These are phyloP conservation scores for Symbiodinium natans DNA, from an alignment of 73 alveolate genomes.

Conservation along the genomic window DNA sequence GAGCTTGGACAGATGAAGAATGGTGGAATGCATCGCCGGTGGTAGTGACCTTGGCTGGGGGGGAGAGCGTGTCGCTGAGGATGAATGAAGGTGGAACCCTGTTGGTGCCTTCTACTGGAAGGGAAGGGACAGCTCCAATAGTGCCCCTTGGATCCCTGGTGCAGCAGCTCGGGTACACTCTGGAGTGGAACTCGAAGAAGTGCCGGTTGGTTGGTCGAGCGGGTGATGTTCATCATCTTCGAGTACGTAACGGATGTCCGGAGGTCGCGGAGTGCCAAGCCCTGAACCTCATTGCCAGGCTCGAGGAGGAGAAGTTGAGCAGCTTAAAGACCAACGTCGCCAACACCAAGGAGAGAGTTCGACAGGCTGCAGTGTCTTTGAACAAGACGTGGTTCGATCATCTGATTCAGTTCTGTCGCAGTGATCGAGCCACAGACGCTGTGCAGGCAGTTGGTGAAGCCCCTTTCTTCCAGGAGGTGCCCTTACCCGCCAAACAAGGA, in stretches of 20 bases:
- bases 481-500: not conserved
- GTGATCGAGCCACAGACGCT: too few species aligned
- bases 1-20: not conserved
- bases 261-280: not conserved
- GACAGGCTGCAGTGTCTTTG: too few species aligned
- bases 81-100: not conserved
- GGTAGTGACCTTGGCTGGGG: not conserved
- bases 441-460: too few species aligned
- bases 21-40: not conserved
- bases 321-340: not conserved
- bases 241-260: not conserved
- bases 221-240: not conserved
- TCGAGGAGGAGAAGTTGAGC: not conserved
- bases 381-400: too few species aligned
- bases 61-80: not conserved
- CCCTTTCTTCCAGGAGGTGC: too few species aligned
- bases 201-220: not conserved
- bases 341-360: too few species aligned
- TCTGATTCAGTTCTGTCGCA: too few species aligned
- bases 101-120: not conserved
- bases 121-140: not conserved
- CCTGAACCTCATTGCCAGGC: not conserved
- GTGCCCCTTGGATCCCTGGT: conserved; percentile 13
- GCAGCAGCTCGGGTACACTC: not conserved
- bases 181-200: not conserved